A percentile compares a stretch with the other conserved stretches of the same genome.
Evolutionary conservation across 257 asterid genomes (phyloP).

Genomic region (Jacaranda mimosifolia): DNA sequence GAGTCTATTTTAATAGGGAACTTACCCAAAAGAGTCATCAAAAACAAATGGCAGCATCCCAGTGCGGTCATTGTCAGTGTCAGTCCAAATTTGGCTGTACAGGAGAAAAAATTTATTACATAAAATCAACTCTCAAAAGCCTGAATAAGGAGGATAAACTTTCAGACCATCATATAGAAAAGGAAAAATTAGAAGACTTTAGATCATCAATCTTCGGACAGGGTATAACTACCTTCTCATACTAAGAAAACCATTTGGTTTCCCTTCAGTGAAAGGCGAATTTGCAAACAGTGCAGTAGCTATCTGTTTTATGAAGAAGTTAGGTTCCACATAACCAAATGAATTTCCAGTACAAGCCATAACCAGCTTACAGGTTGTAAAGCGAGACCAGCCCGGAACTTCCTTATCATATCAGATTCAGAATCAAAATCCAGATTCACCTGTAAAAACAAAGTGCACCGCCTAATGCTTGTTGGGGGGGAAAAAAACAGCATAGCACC

Average conservation of each 20-base stretch:
- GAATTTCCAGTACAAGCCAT: not conserved
- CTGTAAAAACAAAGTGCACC: conserved; percentile 46
- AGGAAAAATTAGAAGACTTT: conserved; percentile 9
- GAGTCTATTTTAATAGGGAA: not conserved
- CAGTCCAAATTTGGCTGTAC: conserved; percentile 83
- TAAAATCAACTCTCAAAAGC: not conserved
- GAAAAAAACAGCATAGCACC: conserved; percentile 11
- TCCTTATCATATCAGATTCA: conserved; percentile 82
- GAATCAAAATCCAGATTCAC: conserved; percentile 82
- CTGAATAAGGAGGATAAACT: conserved; percentile 23
- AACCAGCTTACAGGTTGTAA: conserved; percentile 76
- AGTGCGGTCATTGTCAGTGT: conserved; percentile 73
- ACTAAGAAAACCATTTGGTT: conserved; percentile 80
- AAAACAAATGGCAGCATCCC: conserved; percentile 91
- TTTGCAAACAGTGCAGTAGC: conserved; percentile 86
- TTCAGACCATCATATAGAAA: not conserved
- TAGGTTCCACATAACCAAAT: conserved; percentile 35
- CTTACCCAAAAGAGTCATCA: conserved; percentile 81
- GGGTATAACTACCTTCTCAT: conserved; percentile 63
- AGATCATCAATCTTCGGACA: not conserved
- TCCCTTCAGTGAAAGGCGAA: conserved; percentile 87
- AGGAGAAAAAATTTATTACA: conserved; percentile 24
- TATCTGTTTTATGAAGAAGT: conserved; percentile 58
- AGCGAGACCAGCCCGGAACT: conserved; percentile 81
- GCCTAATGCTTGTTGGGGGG: not conserved